Percentiles rank a stretch among this genome's conserved stretches.
Evolutionary conservation across 148 eudicot species (phyloP).

Genomic region (Drosera capensis): DNA sequence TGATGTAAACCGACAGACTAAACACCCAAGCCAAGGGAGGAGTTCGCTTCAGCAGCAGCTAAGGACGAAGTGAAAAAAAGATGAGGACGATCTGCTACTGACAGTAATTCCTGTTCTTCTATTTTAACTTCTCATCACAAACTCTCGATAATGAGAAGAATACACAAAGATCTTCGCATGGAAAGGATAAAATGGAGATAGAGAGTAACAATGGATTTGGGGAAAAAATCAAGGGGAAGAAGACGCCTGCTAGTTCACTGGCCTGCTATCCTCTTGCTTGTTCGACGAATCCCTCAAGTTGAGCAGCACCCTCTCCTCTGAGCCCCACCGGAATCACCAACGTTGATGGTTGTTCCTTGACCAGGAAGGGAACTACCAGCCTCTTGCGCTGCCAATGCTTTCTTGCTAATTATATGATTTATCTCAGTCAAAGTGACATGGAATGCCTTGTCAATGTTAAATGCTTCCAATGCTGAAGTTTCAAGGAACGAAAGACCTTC

Average conservation of each 20-base stretch:
- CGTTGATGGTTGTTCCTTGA: conserved; percentile 46
- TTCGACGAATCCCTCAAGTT: neutral
- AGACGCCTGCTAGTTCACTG: neutral
- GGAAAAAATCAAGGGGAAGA: too few relatives aligned
- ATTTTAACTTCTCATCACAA: too few relatives aligned
- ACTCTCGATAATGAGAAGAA: too few relatives aligned
- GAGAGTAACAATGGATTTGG: too few relatives aligned
- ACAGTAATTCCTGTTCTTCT: too few relatives aligned
- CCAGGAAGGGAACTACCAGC: conserved; percentile 25
- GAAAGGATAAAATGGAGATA: too few relatives aligned
- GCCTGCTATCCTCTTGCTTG: neutral
- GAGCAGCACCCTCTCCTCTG: neutral
- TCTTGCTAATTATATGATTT: conserved; percentile 47
- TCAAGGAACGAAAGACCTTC: conserved; percentile 53
- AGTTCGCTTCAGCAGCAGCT: too few relatives aligned
- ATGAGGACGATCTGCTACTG: too few relatives aligned
- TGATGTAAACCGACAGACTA: too few relatives aligned
- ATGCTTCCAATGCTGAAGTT: conserved; percentile 62
- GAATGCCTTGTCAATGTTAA: conserved; percentile 59
- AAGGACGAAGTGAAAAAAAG: too few relatives aligned
- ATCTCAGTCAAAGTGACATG: conserved; percentile 47
- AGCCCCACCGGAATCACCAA: conserved; percentile 7
- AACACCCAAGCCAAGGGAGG: too few relatives aligned
- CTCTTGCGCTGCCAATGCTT: conserved; percentile 62
- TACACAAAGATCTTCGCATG: too few relatives aligned